Evolutionary conservation across 2,329 filamentous ascomycete genomes (phyloP).

Genomic region (Zalaria sp.): DNA sequence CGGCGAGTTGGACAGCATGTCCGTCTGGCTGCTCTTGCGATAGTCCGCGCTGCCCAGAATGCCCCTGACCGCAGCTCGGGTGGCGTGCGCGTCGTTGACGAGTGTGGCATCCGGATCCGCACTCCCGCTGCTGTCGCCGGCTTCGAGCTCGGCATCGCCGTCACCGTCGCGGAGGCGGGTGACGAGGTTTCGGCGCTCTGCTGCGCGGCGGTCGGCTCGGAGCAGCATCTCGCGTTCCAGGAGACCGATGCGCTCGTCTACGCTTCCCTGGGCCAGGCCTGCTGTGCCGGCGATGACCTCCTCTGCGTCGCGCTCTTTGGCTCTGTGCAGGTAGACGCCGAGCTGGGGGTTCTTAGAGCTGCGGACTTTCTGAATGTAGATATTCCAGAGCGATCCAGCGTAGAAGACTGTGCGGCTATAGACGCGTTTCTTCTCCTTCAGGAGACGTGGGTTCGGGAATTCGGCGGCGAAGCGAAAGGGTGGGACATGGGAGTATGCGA

Average conservation of each 20-base stretch:
- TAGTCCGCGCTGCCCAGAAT: constrained; percentile 13
- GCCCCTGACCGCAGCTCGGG: constrained; percentile 11
- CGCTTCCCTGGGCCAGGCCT: constrained; percentile 25
- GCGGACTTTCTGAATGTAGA: constrained; percentile 47
- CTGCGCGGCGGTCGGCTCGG: constrained; percentile 19
- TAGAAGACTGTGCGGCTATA: constrained; percentile 47
- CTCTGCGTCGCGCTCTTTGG: constrained; percentile 39
- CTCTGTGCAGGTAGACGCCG: constrained; percentile 45
- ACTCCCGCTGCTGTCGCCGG: constrained; percentile 28
- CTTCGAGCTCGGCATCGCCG: constrained; percentile 7
- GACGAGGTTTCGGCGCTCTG: constrained; percentile 11
- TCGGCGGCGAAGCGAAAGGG: constrained; percentile 46
- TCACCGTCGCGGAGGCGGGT: constrained; percentile 1
- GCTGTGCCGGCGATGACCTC: constrained; percentile 25
- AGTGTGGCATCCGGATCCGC: constrained; percentile 27
- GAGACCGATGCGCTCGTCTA: constrained; percentile 39
- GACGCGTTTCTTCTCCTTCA: constrained; percentile 45
- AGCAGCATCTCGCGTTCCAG: constrained; percentile 39
- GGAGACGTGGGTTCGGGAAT: constrained; percentile 39
- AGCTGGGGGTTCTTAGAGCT: constrained; percentile 41
- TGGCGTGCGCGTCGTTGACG: constrained; percentile 6
- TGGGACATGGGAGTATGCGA: constrained; percentile 39
- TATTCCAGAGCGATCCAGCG: constrained; percentile 44
- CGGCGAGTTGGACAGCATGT: constrained; percentile 5
- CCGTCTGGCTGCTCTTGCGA: constrained; percentile 14